Base-by-base conservation (phyloP, 495 filamentous ascomycete species). In the Neurospora tetrasperma region DNA sequence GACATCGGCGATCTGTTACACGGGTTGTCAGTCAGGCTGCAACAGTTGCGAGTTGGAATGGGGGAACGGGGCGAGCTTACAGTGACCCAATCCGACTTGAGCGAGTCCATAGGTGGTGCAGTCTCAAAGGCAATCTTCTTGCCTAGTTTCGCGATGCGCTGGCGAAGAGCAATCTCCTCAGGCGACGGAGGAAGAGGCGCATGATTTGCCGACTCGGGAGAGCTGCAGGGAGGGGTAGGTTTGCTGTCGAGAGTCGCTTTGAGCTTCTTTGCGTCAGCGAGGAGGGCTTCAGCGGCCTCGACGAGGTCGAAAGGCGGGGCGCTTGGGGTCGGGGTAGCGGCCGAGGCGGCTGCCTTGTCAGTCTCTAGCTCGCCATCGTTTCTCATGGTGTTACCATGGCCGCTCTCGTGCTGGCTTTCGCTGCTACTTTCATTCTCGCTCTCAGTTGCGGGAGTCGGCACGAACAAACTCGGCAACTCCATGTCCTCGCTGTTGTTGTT, bases 71-170 rank as follows among this genome's bases (percentile, higher is more conserved):
- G 35, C 2, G 14, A 4, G 71, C 78, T 48, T 46, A 78, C 78
- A n/a, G 70, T 69, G 14, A 77, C 39, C 76, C 77, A 80, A 7
- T 81, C 76, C 0, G 75, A 31, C 66, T 77, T 80, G 8, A 78
- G 73, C 4, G 75, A 46, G 27, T 79, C 79, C 14, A 76, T 70
- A 0, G 71, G 27, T 2, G 75, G 73, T 2, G 73, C 70, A 0
- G 72, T 73, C 69, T 80, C 78, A 23, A 74, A 71, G 5, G 76
- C 71, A 2, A 81, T 77, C 27, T 59, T 76, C 38, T 75, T 75
- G 41, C 75, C 78, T 1, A 74, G 42, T 35, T 73, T 54, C 1
- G 72, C 78, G 18, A 81, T 77, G 10, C 23, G 40, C 4, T 69
- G 43, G 4, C 78, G 71, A 0, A 78, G 71, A 0, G 35, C 10